Base-by-base conservation (phyloP, 2,329 filamentous ascomycete genomes). In the Curvularia lunata region DNA sequence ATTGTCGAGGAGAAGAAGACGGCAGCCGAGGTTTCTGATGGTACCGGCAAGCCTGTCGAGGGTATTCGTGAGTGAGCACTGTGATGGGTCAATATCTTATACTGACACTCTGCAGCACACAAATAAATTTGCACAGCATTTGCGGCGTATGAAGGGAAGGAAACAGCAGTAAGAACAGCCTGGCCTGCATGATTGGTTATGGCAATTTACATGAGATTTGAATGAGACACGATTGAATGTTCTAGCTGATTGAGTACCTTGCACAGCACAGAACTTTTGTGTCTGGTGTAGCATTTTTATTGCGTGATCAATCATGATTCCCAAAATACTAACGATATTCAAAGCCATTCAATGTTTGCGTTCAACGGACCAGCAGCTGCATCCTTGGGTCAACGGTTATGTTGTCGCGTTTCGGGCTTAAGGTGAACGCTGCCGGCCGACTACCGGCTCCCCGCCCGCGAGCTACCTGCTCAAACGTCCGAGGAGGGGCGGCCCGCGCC, bases 21-120 rank as follows among this genome's bases (percentile, higher is more conserved):
- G 37, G 86, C 86, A 12, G 88, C 86, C 2, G 88, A 91, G 78
- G 83, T 88, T 54, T 85, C 82, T 28, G 86, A 82, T 34, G 79
- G 90, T 59, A 77, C 84, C 75, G 84, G 88, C 38, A 72, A 81
- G 65, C 80, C 84, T 28, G 86, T 83, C 61, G 87, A 90, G 75
- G 87, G 84, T 58, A 85, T 86, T 71, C 78, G 72, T 74, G 64
- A 64, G 72, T 72, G 30, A 46, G 3, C 12, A 13, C n/a, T 16
- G 32, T 4, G 13, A 21, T 18, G 18, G 13, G 19, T 27, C 1
- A 18, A 10, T 5, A 6, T 6, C 8, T 42, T 3, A 32, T 28
- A 30, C 65, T 67, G 45, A 66, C 27, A 8, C 0, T n/a, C 12
- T 25, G 5, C 30, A 69, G 64, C 61, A 53, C 66, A 69, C 56